Evolutionary conservation across 352 stramenopile genomes (phyloP).

Genomic region (Globisporangium cystogenes): DNA sequence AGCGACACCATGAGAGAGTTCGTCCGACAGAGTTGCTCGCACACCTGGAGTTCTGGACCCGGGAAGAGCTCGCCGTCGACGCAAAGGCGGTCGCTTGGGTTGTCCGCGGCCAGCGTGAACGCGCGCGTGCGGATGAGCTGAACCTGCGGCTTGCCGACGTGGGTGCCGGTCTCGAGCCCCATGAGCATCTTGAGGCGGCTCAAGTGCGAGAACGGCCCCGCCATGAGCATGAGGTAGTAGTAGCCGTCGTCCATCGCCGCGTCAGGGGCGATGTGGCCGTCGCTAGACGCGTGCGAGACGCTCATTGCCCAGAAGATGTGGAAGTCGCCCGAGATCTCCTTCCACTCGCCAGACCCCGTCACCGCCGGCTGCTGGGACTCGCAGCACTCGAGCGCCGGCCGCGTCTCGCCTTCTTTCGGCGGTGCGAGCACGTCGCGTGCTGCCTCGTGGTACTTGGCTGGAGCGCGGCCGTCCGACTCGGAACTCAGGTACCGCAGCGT

Average conservation of each 20-base stretch:
- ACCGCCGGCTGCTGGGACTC: neutral
- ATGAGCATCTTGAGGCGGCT: conserved; percentile 42
- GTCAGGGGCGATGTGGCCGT: conserved; percentile 20
- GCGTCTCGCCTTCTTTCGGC: conserved; percentile 15
- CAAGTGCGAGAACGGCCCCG: conserved; percentile 27
- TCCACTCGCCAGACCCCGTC: conserved; percentile 11
- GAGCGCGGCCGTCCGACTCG: conserved; percentile 19
- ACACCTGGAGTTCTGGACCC: conserved; percentile 33
- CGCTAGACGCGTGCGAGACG: conserved; percentile 21
- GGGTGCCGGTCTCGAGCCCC: conserved; percentile 41
- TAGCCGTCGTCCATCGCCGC: conserved; percentile 39
- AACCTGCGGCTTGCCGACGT: conserved; percentile 32
- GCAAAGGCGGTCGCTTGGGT: conserved; percentile 37
- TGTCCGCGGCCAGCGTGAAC: conserved; percentile 32
- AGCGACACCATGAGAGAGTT: neutral
- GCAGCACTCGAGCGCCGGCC: conserved; percentile 39
- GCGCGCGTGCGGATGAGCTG: conserved; percentile 58
- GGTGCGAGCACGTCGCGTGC: conserved; percentile 25
- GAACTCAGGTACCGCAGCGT: conserved; percentile 32
- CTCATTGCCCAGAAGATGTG: conserved; percentile 34
- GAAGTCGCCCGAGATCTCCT: conserved; percentile 20
- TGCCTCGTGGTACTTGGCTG: conserved; percentile 31
- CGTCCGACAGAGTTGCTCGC: no score
- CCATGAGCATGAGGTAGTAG: conserved; percentile 53
- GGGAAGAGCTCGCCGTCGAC: conserved; percentile 58